Conservation (phyloP, 306 rosid genomes). For the Quercus ilex region DNA sequence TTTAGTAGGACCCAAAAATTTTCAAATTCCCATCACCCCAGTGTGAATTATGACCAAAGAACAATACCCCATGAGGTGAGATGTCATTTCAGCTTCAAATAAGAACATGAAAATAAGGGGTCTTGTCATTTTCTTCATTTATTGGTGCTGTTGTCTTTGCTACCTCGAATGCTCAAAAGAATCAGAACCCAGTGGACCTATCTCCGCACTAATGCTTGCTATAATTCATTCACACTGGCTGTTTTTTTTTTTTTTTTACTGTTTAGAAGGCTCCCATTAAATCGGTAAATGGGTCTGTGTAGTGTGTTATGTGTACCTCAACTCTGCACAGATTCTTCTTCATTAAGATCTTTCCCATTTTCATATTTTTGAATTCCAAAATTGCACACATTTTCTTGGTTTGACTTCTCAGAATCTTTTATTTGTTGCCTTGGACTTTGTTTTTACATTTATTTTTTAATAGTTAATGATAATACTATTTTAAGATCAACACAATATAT, state of each 20-base stretch:
- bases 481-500: no score
- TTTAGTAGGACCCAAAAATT: constrained; percentile 49
- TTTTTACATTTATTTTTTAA: neutral
- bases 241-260: neutral
- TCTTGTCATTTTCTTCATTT: constrained; percentile 56
- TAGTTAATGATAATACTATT: neutral
- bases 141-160: constrained; percentile 27
- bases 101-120: constrained; percentile 39
- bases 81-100: constrained; percentile 51
- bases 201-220: neutral
- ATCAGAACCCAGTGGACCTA: constrained; percentile 31
- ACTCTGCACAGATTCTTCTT: constrained; percentile 29
- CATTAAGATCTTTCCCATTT: constrained; percentile 21
- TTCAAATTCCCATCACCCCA: constrained; percentile 40
- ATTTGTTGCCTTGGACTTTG: constrained; percentile 21
- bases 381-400: constrained; percentile 28
- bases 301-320: neutral
- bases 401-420: constrained; percentile 36
- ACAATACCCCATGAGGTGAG: constrained; percentile 42
- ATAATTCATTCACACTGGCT: no score
- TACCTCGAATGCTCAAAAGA: constrained; percentile 25
- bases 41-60: constrained; percentile 35
- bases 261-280: constrained; percentile 16
- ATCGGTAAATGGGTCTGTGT: constrained; percentile 5
- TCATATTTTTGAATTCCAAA: constrained; percentile 18